A percentile compares a stretch with the other conserved stretches of the same genome.
phyloP scores from a whole-genome alignment of 148 eudicot genomes.

The Amaranthus palmeri region DNA sequence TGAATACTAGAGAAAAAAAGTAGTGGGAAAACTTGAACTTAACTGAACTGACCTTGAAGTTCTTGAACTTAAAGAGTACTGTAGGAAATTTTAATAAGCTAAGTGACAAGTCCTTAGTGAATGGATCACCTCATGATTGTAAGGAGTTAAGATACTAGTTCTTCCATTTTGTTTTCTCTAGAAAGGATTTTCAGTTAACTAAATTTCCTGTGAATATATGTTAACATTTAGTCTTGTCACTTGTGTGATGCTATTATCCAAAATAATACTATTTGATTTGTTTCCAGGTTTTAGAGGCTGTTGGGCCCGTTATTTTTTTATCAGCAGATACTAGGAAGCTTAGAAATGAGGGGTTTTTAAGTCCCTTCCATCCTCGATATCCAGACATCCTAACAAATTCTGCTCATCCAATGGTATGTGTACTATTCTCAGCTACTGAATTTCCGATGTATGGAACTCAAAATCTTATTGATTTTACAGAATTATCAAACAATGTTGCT shows the following conservation, averaged over 20 bases:
- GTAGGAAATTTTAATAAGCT: too few species aligned
- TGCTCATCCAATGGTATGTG: conserved; percentile 90
- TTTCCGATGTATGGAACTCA: not conserved
- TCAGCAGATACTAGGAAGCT: conserved; percentile 97
- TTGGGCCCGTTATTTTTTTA: conserved; percentile 87
- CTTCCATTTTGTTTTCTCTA: not conserved
- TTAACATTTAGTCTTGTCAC: not conserved
- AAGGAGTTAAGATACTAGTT: not conserved
- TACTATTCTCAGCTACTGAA: not conserved
- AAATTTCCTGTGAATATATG: not conserved
- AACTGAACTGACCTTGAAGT: too few species aligned
- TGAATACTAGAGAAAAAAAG: too few species aligned
- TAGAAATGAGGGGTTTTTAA: conserved; percentile 96
- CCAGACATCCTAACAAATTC: conserved; percentile 99
- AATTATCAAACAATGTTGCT: not conserved
- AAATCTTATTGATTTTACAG: not conserved
- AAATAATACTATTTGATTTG: not conserved
- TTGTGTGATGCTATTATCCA: not conserved
- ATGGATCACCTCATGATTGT: not conserved
- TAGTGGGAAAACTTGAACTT: too few species aligned
- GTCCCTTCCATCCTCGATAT: conserved; percentile 99
- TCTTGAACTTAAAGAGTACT: too few species aligned
- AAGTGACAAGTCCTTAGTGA: too few species aligned
- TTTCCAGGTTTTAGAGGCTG: conserved; percentile 90
- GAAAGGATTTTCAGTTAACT: not conserved